Evolutionary conservation across 768 basidiomycete genomes (phyloP).

Genomic region (Russula earlei): DNA sequence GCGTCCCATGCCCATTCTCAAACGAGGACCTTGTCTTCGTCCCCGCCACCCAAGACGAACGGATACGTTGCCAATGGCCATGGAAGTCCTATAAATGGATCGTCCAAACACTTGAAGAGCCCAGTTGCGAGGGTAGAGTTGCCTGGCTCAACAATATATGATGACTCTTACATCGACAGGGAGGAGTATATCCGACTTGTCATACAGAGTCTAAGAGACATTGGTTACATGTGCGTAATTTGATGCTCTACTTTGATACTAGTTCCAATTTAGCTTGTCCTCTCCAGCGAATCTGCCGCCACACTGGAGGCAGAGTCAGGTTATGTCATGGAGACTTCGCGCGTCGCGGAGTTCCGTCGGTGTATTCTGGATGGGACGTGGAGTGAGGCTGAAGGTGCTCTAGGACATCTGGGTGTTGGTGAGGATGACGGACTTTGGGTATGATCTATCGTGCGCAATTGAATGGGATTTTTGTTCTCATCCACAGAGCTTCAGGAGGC

Average conservation of each 20-base stretch:
- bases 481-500: slow-evolving; percentile 46
- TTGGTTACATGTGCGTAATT: slow-evolving; percentile 50
- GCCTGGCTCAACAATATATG: slow-evolving; percentile 67
- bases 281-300: slow-evolving; percentile 70
- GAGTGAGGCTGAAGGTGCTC: slow-evolving; percentile 62
- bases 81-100: slow-evolving; percentile 33
- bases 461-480: neutral
- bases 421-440: slow-evolving; percentile 67
- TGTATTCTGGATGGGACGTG: slow-evolving; percentile 75
- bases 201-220: slow-evolving; percentile 82
- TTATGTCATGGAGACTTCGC: slow-evolving; percentile 68
- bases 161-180: slow-evolving; percentile 69
- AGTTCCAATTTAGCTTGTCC: slow-evolving; percentile 15
- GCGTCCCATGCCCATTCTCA: slow-evolving; percentile 8
- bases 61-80: slow-evolving; percentile 25
- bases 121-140: slow-evolving; percentile 52
- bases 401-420: slow-evolving; percentile 58
- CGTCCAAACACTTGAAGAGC: slow-evolving; percentile 38
- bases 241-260: neutral
- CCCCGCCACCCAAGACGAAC: slow-evolving; percentile 13
- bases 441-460: slow-evolving; percentile 22
- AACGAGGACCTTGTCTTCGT: slow-evolving; percentile 14
- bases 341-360: slow-evolving; percentile 72
- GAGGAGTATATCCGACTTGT: slow-evolving; percentile 88
- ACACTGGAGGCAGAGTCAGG: slow-evolving; percentile 91